A percentile compares a stretch with the other conserved stretches of the same genome.
Evolutionary conservation across 306 rosid species (phyloP).

Genomic region (Delonix regia): DNA sequence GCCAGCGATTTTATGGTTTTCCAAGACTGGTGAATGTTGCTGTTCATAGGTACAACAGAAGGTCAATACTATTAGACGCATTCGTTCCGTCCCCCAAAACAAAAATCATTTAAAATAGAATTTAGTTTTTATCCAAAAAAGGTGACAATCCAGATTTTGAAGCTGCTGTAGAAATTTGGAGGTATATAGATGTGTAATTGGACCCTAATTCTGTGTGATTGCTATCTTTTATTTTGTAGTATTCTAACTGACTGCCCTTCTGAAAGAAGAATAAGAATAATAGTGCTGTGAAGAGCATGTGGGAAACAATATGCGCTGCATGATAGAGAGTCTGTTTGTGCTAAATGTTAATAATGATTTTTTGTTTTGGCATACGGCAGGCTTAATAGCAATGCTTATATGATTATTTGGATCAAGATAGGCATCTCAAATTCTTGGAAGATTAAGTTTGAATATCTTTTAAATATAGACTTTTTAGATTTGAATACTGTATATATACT

Average conservation of each 20-base stretch:
- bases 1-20: slow-evolving; percentile 19
- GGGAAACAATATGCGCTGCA: neutral
- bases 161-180: slow-evolving; percentile 5
- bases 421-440: neutral
- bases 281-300: neutral
- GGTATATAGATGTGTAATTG: neutral
- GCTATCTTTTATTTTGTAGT: neutral
- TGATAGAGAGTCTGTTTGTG: slow-evolving; percentile 5
- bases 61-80: neutral
- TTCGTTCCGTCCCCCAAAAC: neutral
- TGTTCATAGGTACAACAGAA: slow-evolving; percentile 13
- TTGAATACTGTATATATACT: neutral
- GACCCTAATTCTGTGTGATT: neutral
- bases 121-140: neutral
- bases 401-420: slow-evolving; percentile 9
- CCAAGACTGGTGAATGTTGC: neutral
- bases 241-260: slow-evolving; percentile 1
- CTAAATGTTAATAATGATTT: neutral
- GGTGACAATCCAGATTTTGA: neutral
- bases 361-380: neutral
- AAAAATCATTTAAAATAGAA: neutral
- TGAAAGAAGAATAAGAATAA: neutral
- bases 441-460: neutral
- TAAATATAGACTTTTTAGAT: neutral
- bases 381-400: neutral